Evolutionary conservation across 2,329 filamentous ascomycete genomes (phyloP).

Genomic region (Beauveria medogensis): DNA sequence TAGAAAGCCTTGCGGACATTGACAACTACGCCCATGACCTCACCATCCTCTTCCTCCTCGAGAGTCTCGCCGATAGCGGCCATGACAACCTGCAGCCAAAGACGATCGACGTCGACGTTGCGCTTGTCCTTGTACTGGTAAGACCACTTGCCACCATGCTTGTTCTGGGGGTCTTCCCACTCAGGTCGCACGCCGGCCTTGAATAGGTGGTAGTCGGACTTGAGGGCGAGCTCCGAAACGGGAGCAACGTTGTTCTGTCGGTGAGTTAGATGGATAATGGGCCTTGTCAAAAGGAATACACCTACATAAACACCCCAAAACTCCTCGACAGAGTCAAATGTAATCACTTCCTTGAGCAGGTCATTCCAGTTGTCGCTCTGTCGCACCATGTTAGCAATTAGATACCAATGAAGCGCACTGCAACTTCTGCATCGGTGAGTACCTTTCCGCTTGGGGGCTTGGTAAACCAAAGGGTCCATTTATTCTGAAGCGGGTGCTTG

Average conservation of each 20-base stretch:
- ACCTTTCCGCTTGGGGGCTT: slow-evolving; percentile 96
- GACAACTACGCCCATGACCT: slow-evolving; percentile 98
- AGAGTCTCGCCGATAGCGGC: slow-evolving; percentile 95
- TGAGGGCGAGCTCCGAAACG: slow-evolving; percentile 89
- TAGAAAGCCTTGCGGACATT: slow-evolving; percentile 98
- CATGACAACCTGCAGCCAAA: slow-evolving; percentile 97
- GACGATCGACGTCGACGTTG: slow-evolving; percentile 80
- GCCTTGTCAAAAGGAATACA: slow-evolving; percentile 15
- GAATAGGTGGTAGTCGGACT: slow-evolving; percentile 99
- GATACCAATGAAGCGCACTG: slow-evolving; percentile 16
- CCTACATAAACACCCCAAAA: slow-evolving; percentile 99
- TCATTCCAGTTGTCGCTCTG: slow-evolving; percentile 99
- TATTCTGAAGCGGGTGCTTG: slow-evolving; percentile 95
- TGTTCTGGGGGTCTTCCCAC: slow-evolving; percentile 98
- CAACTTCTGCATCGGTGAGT: slow-evolving; percentile 11
- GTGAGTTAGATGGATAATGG: slow-evolving; percentile 14
- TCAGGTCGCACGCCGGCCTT: slow-evolving; percentile 94
- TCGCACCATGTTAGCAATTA: slow-evolving; percentile 17
- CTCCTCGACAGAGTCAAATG: slow-evolving; percentile 96
- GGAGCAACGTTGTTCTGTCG: slow-evolving; percentile 93
- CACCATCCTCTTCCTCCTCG: slow-evolving; percentile 87
- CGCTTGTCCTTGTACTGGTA: slow-evolving; percentile 98
- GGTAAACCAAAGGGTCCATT: slow-evolving; percentile 99
- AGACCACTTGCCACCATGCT: slow-evolving; percentile 98
- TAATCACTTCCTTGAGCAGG: slow-evolving; percentile 95